Conservation (phyloP, 2,329 filamentous ascomycete genomes). For the Hypoxylon sp. region DNA sequence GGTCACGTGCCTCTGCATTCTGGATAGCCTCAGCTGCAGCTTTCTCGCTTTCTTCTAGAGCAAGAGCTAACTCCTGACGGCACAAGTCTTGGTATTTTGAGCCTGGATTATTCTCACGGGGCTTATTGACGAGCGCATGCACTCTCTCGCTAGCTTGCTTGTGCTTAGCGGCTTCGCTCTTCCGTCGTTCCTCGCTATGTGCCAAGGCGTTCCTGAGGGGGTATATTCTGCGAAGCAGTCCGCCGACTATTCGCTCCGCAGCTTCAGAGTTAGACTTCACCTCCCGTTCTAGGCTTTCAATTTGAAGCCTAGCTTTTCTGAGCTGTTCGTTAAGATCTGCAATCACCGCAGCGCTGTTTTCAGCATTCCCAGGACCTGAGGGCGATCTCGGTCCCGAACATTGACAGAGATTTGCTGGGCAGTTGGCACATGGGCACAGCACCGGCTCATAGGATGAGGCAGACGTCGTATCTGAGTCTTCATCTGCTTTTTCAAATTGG, state of each 20-base stretch:
- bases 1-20: slow-evolving; percentile 1
- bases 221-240: background rate
- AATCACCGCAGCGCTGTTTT: background rate
- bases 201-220: slow-evolving; percentile 5
- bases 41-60: slow-evolving; percentile 4
- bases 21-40: background rate
- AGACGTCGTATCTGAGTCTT: background rate
- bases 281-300: slow-evolving; percentile 4
- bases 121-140: background rate
- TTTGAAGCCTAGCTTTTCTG: background rate
- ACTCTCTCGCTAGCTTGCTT: background rate
- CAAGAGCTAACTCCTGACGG: background rate
- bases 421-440: background rate
- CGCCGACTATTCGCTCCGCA: slow-evolving; percentile 11
- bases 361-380: background rate
- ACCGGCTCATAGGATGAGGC: slow-evolving; percentile 7
- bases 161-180: background rate
- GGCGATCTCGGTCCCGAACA: background rate
- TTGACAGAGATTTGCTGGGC: background rate
- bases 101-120: background rate
- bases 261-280: background rate
- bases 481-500: background rate
- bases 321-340: slow-evolving; percentile 13
- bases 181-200: background rate
- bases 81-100: background rate